Evolutionary conservation across 129 eudicot genomes (phyloP).

Genomic region (Arctium lappa): DNA sequence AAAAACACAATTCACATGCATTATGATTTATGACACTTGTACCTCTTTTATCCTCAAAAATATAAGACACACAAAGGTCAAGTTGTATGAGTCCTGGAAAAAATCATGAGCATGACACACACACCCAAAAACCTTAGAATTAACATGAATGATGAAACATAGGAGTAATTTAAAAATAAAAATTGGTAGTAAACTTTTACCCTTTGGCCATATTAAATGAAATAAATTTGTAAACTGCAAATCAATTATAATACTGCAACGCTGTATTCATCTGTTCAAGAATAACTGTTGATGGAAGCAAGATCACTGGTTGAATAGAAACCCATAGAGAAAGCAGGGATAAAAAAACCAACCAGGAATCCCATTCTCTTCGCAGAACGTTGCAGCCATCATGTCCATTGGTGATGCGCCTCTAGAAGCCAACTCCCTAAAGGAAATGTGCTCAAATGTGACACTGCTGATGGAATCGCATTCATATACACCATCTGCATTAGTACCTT

Average conservation of each 20-base stretch:
- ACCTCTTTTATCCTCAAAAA: neutral
- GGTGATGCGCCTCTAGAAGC: constrained; percentile 67
- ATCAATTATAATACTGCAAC: neutral
- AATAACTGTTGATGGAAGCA: neutral
- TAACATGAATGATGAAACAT: neutral
- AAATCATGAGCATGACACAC: neutral
- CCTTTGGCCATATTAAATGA: neutral
- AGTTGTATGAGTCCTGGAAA: neutral
- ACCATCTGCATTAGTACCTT: constrained; percentile 73
- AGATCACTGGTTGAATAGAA: neutral
- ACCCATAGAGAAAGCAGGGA: neutral
- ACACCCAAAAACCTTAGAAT: neutral
- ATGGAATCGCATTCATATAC: constrained; percentile 59
- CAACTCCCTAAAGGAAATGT: constrained; percentile 82
- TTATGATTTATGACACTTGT: neutral
- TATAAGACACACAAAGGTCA: neutral
- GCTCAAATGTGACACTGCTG: constrained; percentile 57
- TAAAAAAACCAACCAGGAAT: constrained; percentile 60
- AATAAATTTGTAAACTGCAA: neutral
- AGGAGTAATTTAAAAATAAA: too few relatives aligned
- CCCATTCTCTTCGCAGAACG: constrained; percentile 80
- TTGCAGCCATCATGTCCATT: constrained; percentile 88
- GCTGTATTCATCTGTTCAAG: neutral
- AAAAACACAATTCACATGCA: too few relatives aligned
- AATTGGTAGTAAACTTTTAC: neutral